Base-by-base conservation (phyloP, 169 alveolate species). In the Plasmodium malariae region DNA sequence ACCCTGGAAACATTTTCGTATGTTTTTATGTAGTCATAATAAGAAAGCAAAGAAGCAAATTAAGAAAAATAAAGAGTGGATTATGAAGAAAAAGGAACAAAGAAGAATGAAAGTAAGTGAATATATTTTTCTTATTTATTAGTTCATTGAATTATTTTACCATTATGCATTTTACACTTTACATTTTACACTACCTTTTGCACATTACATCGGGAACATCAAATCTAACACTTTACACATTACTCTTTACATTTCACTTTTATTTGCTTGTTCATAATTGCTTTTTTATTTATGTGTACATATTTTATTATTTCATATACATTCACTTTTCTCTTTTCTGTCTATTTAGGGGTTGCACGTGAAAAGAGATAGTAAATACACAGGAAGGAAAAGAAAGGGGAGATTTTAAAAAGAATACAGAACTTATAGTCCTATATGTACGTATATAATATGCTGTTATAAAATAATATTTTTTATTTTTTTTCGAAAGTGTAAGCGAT, bases 341-440 rank as follows among this genome's bases (percentile, higher is more conserved):
- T 28, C 34, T 32, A 21, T 78, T 11, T 83, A 93, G 94, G 99
- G 99, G 11, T 93, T 95, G 78, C 96, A 95, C 32, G 98, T 97
- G 12, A 96, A 98, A 68, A 96, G 98, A 32, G 99, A 98, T 88
- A 95, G 99, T 36, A 97, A 97, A 88, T 98, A 97, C 74, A 97
- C 99, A 43, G 99, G 99, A 45, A 95, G 99, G 88, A 97, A 94
- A 78, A 97, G 99, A 92, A 93, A 92, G 49, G 68, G 90, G 68
- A 88, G 95, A 26, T 96, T 96, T 60, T 96, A 90, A 80, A 57
- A 9, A 12, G 1, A 12, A 34, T 6, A 26, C 2, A 37, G 3
- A n/a, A 57, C 54, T 28, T 73, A 21, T 73, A 34, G 24, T 34
- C 32, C n/a, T n/a, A 30, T 54, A 7, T 68, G 30, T 40, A 67